Base-by-base conservation (phyloP, 306 rosid species). In the Datisca glomerata region DNA sequence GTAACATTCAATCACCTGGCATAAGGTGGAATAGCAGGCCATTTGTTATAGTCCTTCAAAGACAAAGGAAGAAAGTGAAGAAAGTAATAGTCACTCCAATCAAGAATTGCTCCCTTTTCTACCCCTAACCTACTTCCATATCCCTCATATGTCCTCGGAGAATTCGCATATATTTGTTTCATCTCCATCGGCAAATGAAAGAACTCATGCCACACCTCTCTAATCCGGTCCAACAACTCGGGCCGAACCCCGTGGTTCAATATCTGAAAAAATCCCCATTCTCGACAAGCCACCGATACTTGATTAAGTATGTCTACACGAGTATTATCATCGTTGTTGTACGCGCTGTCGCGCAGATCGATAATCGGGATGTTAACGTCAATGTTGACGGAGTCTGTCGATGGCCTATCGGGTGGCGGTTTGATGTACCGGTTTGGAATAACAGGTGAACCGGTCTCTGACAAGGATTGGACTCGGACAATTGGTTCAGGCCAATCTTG, bases 401-500 rank as follows among this genome's bases (percentile, higher is more conserved):
- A 24, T 8, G 82, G 81, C 25, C 81, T 70, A 1, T 78, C 78
- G 13, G 28, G 7, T 0, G 51, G 61, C 12, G 94, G 85, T 31
- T 86, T 86, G 57, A 86, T 63, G 50, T 86, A 86, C 2, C 80
- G 78, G 44, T 47, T 52, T 1, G 96, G 96, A 34, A 86, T 62
- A 23, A 40, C 49, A 14, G 66, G 28, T 3, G 4, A 22, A 41
- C 73, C 60, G 16, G 41, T 51, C 10, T 86, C 75, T 5, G 96
- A 76, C 34, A 86, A 53, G 69, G 87, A 61, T 35, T 86, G 96
- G 39, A 86, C 96, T 0, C 96, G 67, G 11, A 79, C 68, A 8
- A 86, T 71, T 19, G 94, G 87, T 34, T 86, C 96, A 1, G 96
- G 96, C 96, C 96, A 86, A 15, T 76, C 85, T 19, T 36, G 47